Evolutionary conservation across 192 early-diverging fungal genomes (phyloP).

Genomic region (Gaertneriomyces sp.): DNA sequence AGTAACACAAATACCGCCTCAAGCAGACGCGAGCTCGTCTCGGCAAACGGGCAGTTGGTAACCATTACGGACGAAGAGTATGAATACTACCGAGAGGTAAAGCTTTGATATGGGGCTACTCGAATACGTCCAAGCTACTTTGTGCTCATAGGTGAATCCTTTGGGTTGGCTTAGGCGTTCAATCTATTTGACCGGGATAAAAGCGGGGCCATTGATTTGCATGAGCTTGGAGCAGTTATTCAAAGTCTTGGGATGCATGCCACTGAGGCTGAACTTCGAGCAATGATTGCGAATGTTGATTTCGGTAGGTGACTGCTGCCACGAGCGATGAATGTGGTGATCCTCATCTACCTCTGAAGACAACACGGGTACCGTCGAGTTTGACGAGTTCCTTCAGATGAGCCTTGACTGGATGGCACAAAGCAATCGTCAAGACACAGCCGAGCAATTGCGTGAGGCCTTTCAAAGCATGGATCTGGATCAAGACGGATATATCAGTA

Average conservation of each 20-base stretch:
- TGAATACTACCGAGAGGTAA: constrained; percentile 28
- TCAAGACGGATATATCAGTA: constrained; percentile 36
- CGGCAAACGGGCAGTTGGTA: no score
- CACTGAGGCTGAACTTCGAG: constrained; percentile 32
- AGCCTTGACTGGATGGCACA: constrained; percentile 23
- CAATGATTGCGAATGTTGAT: constrained; percentile 45
- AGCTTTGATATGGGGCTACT: no score
- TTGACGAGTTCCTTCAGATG: constrained; percentile 46
- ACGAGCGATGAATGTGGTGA: constrained; percentile 8
- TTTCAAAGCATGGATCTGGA: constrained; percentile 44
- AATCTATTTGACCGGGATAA: constrained; percentile 44
- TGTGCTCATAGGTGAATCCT: background rate
- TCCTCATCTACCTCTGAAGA: background rate
- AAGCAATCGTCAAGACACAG: constrained; percentile 19
- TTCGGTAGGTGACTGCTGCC: constrained; percentile 17
- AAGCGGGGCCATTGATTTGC: constrained; percentile 42
- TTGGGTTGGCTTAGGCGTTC: constrained; percentile 35
- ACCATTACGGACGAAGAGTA: constrained; percentile 26
- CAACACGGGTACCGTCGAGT: constrained; percentile 31
- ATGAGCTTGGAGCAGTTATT: constrained; percentile 43
- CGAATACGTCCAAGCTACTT: background rate
- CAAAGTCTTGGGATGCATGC: constrained; percentile 26
- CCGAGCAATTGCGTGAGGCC: constrained; percentile 37
- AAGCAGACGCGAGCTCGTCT: no score
- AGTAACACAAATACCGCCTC: no score